Base-by-base conservation (phyloP, 2,329 filamentous ascomycete genomes). In the Podosphaera aphanis region DNA sequence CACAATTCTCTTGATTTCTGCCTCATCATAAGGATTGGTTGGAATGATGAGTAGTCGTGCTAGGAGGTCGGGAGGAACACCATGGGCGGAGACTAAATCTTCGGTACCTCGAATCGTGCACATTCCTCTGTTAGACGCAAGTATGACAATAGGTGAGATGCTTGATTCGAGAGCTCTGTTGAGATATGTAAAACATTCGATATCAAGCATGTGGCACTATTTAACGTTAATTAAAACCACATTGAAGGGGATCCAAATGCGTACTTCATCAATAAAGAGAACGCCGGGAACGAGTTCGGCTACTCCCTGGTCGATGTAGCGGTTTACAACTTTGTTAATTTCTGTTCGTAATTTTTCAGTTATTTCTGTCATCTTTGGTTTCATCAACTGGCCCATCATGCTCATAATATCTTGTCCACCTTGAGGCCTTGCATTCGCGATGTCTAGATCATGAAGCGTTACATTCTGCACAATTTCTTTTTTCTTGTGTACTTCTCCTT, bases 321-420 rank as follows among this genome's bases (percentile, higher is more conserved):
- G 85, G 70, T 85, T 93, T 54, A 98, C 90, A 25, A 98, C 88
- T 67, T 95, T 95, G 74, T 98, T 94, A 67, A 98, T 95, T 66
- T 98, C 90, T 47, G 74, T 69, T 49, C 90, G 76, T 58, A 98
- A 68, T 68, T 98, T 98, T 64, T 98, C 90, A 25, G 90, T 98
- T 59, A 98, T 95, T 63, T 98, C 90, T 5, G 90, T 98, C 77
- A 94, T 94, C 69, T 92, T 92, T 50, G 90, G 90, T 72, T 95
- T 95, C 85, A 95, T 94, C 59, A 98, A 67, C 64, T 98, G 90
- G 57, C 90, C 90, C 88, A 98, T 95, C 90, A 98, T 95, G 67
- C 86, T 94, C 86, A 98, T 95, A 53, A 98, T 93, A 62, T 98
- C 90, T 68, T 98, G 90, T 39, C 90, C 90, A 45, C 90, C 90